A percentile compares a stretch with the other conserved stretches of the same genome.
These are phyloP conservation scores for Epicoccum sorghinum DNA, from an alignment of 2,329 filamentous ascomycete species.

Conservation along the genomic window DNA sequence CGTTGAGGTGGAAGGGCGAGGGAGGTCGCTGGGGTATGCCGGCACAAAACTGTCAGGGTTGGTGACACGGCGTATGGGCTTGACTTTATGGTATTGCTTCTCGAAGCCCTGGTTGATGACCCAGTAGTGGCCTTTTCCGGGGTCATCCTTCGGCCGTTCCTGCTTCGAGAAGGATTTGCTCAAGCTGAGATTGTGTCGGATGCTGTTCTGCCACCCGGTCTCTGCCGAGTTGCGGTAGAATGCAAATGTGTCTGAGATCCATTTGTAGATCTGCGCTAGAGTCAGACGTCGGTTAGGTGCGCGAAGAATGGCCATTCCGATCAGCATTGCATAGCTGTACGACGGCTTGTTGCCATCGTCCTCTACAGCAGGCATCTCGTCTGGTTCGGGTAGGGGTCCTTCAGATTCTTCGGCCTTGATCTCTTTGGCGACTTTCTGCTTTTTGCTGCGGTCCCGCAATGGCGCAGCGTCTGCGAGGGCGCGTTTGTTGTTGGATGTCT, in stretches of 20 bases:
- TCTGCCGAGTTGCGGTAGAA: conserved; percentile 82
- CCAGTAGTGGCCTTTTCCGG: conserved; percentile 98
- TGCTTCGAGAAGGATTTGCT: conserved; percentile 98
- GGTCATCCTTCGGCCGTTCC: conserved; percentile 94
- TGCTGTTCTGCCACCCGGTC: conserved; percentile 98
- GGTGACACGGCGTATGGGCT: conserved; percentile 65
- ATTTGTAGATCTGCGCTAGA: conserved; percentile 95
- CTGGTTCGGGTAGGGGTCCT: conserved; percentile 68
- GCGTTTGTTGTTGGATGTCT: conserved; percentile 57
- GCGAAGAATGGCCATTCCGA: conserved; percentile 94
- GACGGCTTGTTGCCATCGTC: conserved; percentile 90
- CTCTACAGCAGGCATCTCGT: conserved; percentile 79
- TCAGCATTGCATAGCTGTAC: conserved; percentile 92
- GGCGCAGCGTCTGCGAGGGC: conserved; percentile 74
- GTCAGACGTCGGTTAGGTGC: conserved; percentile 84
- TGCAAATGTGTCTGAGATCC: conserved; percentile 93
- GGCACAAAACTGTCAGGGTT: conserved; percentile 47
- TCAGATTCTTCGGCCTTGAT: conserved; percentile 52
- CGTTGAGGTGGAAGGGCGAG: conserved; percentile 49
- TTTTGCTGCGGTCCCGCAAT: conserved; percentile 75
- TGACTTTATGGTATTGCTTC: conserved; percentile 86
- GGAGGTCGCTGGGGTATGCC: conserved; percentile 39
- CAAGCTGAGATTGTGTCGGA: conserved; percentile 94
- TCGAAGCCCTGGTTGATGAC: conserved; percentile 90
- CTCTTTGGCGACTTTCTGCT: conserved; percentile 63